These are phyloP conservation scores for Cymodocea nodosa DNA, from an alignment of 116 monocot species.

Conservation along the genomic window DNA sequence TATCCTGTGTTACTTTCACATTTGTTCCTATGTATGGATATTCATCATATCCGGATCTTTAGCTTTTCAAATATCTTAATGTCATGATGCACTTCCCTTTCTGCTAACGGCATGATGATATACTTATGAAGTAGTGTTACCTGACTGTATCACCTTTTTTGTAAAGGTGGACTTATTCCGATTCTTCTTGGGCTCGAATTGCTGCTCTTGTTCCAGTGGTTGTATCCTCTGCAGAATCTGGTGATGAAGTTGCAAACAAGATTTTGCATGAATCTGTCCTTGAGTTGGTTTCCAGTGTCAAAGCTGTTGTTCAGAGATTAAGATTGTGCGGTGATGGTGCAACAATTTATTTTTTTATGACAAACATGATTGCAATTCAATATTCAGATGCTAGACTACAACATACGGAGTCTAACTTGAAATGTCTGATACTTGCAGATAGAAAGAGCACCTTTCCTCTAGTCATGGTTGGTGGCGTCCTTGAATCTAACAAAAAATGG, in stretches of 20 bases:
- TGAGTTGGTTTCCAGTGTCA: constrained; percentile 72
- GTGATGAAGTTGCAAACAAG: constrained; percentile 84
- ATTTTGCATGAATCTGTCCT: constrained; percentile 59
- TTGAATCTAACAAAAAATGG: constrained; percentile 71
- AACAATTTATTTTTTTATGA: not conserved
- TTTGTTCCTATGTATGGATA: too few relatives aligned
- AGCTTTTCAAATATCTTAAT: too few relatives aligned
- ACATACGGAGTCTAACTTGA: not conserved
- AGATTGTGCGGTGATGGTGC: constrained; percentile 69
- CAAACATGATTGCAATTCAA: not conserved
- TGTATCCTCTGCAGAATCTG: constrained; percentile 71
- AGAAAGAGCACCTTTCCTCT: constrained; percentile 42
- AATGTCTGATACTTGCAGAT: not conserved
- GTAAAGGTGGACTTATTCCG: constrained; percentile 89
- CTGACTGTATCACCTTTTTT: not conserved
- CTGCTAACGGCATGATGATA: too few relatives aligned
- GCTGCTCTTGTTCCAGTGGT: constrained; percentile 80
- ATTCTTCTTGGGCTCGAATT: constrained; percentile 91
- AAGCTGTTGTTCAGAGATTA: constrained; percentile 72
- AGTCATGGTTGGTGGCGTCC: constrained; percentile 96
- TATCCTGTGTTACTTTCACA: too few relatives aligned
- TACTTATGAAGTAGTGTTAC: too few relatives aligned
- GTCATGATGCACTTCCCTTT: too few relatives aligned
- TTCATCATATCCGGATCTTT: too few relatives aligned
- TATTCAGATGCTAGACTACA: not conserved